phyloP scores from a whole-genome alignment of 495 filamentous ascomycete genomes.

The Podospora appendiculata region DNA sequence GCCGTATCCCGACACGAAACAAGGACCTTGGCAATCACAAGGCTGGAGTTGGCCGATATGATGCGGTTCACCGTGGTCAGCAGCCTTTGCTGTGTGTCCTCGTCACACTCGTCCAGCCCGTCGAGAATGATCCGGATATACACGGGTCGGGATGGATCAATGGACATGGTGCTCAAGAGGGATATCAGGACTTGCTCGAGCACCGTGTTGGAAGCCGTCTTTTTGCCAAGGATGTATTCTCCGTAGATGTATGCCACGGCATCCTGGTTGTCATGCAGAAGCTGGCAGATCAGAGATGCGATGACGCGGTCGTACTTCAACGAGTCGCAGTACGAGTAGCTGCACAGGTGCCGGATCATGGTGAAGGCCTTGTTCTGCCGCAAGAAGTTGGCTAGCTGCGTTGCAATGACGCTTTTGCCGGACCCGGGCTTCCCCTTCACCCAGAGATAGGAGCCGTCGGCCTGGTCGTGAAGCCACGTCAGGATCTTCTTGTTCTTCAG shows the following conservation, averaged over 20 bases:
- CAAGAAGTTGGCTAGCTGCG: conserved; percentile 16
- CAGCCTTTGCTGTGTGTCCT: conserved; percentile 15
- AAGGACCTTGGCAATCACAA: conserved; percentile 14
- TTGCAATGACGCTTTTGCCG: conserved; percentile 24
- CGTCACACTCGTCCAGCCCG: conserved; percentile 22
- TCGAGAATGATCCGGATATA: conserved; percentile 17
- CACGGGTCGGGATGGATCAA: background rate
- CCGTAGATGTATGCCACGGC: conserved; percentile 19
- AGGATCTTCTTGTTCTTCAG: conserved; percentile 12
- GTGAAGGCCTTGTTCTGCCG: background rate
- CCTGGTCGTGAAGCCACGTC: conserved; percentile 14
- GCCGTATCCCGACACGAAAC: conserved; percentile 13
- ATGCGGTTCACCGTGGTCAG: conserved; percentile 16
- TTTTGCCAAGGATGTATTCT: conserved; percentile 11
- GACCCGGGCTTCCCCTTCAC: conserved; percentile 22
- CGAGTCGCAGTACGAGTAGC: conserved; percentile 20
- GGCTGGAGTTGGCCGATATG: background rate
- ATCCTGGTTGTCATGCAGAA: conserved; percentile 12
- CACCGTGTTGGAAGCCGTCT: conserved; percentile 1
- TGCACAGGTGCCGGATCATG: conserved; percentile 22
- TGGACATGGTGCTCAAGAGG: background rate
- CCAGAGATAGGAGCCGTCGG: conserved; percentile 12
- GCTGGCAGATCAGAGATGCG: conserved; percentile 20
- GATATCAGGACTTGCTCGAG: conserved; percentile 17
- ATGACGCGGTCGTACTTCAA: conserved; percentile 22